Percentiles rank a stretch among this genome's conserved stretches.
Conservation (phyloP, 768 basidiomycete genomes). For the Suillus clintonianus region DNA sequence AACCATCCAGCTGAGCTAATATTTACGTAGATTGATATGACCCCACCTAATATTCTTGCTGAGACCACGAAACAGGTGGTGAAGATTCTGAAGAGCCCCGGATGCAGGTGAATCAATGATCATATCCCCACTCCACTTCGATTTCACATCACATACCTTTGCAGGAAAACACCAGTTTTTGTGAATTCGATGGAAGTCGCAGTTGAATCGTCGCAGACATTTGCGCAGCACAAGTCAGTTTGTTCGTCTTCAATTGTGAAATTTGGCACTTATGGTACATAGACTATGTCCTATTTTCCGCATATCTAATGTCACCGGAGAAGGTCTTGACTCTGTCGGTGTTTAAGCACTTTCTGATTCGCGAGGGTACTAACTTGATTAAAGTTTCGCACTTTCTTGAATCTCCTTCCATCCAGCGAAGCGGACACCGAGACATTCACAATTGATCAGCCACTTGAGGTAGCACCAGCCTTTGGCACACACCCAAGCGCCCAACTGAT, state of each 20-base stretch:
- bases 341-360: neutral
- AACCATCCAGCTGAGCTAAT: constrained; percentile 3
- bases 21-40: constrained; percentile 82
- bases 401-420: constrained; percentile 87
- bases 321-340: constrained; percentile 76
- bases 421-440: constrained; percentile 80
- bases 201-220: constrained; percentile 73
- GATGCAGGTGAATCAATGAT: constrained; percentile 84
- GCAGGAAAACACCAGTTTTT: constrained; percentile 80
- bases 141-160: neutral
- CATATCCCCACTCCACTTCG: neutral
- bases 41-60: constrained; percentile 86
- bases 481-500: neutral
- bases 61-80: constrained; percentile 91
- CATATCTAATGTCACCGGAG: constrained; percentile 93
- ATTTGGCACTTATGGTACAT: constrained; percentile 6
- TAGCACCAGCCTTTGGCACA: constrained; percentile 25
- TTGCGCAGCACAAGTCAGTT: constrained; percentile 69
- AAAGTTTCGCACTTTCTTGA: constrained; percentile 86
- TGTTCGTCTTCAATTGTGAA: neutral
- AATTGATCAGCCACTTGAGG: constrained; percentile 78
- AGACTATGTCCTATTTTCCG: constrained; percentile 92
- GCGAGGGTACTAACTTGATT: constrained; percentile 10
- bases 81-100: constrained; percentile 91
- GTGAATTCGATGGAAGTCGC: constrained; percentile 82